Conservation (phyloP, 2,329 filamentous ascomycete genomes). For the Monosporascus ibericus region DNA sequence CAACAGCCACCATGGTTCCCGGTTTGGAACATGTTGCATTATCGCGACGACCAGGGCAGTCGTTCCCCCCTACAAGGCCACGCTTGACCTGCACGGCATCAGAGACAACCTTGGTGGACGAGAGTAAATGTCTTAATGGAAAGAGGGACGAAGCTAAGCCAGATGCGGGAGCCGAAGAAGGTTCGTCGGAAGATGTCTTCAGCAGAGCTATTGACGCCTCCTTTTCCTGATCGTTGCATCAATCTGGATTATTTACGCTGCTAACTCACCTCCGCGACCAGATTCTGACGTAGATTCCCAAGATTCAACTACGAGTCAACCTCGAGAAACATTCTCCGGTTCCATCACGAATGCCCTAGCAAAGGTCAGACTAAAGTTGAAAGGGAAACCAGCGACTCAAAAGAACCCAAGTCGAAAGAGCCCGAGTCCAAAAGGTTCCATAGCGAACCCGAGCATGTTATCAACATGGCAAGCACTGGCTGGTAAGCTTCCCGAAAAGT, state of each 20-base stretch:
- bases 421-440: slow-evolving; percentile 4
- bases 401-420: slow-evolving; percentile 6
- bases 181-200: slow-evolving; percentile 3
- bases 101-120: slow-evolving; percentile 14
- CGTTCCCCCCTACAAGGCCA: not conserved
- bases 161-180: slow-evolving; percentile 4
- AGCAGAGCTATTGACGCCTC: not conserved
- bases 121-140: not conserved
- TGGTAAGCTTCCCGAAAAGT: slow-evolving; percentile 2
- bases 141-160: not conserved
- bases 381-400: slow-evolving; percentile 3
- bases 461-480: slow-evolving; percentile 12
- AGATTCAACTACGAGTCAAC: slow-evolving; percentile 1
- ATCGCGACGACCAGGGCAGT: not conserved
- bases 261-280: not conserved
- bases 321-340: slow-evolving; percentile 2
- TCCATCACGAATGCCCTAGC: slow-evolving; percentile 9
- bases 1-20: not conserved
- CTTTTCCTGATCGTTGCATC: no score
- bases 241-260: no score
- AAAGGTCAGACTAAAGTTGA: slow-evolving; percentile 17
- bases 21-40: not conserved
- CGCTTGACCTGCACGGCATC: slow-evolving; percentile 13
- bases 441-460: slow-evolving; percentile 7
- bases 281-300: slow-evolving; percentile 7